Percentiles rank a stretch among this genome's conserved stretches.
Evolutionary conservation across 2,329 filamentous ascomycete species (phyloP).

Genomic region (Trichoderma sp.): DNA sequence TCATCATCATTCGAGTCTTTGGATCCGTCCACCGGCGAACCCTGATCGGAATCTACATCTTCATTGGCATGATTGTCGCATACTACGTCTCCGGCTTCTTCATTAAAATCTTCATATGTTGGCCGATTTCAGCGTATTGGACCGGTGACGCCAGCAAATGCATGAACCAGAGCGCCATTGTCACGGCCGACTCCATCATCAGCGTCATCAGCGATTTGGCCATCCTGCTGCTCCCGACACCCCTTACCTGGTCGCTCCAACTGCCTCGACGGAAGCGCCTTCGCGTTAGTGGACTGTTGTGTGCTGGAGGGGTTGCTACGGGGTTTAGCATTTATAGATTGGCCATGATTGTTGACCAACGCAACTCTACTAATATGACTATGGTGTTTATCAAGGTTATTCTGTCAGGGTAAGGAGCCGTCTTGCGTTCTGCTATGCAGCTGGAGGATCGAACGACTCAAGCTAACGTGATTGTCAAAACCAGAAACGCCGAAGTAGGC

Average conservation of each 20-base stretch:
- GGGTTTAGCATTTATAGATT: conserved; percentile 33
- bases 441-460: not conserved
- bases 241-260: conserved; percentile 34
- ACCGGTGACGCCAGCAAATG: conserved; percentile 31
- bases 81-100: conserved; percentile 44
- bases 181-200: conserved; percentile 34
- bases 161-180: conserved; percentile 36
- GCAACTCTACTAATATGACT: conserved; percentile 28
- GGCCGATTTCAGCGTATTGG: conserved; percentile 44
- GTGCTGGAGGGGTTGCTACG: conserved; percentile 34
- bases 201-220: conserved; percentile 34
- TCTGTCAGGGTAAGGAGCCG: conserved; percentile 26
- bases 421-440: too few species aligned
- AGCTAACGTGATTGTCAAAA: not conserved
- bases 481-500: conserved; percentile 32
- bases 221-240: conserved; percentile 33
- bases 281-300: conserved; percentile 31
- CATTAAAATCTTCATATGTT: conserved; percentile 43
- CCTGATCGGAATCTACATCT: conserved; percentile 38
- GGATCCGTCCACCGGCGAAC: conserved; percentile 39
- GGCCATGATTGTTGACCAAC: conserved; percentile 27
- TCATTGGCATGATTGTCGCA: conserved; percentile 37
- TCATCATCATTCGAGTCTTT: conserved; percentile 45
- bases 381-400: conserved; percentile 31
- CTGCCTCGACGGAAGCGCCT: conserved; percentile 32